Base-by-base conservation (phyloP, 345 rosid genomes). In the Citrus reticulata region DNA sequence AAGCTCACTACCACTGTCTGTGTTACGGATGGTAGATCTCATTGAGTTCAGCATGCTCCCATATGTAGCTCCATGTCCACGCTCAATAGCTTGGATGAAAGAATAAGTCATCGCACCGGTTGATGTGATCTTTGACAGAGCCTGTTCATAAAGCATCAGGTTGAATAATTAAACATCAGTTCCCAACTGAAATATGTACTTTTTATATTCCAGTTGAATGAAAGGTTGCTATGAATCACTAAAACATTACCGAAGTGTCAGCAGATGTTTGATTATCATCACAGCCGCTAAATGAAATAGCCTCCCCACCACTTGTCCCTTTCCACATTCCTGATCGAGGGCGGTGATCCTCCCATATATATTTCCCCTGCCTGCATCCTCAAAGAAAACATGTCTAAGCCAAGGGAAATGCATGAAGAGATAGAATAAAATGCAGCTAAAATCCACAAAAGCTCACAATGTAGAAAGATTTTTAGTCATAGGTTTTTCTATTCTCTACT, bases 31-130 rank as follows among this genome's bases (percentile, higher is more conserved):
- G 73, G 92, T 94, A 67, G 92, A 84, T 59, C 96, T 88, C 96
- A 95, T 95, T 34, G 96, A 89, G 20, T 76, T 93, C 70, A 91
- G 75, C 78, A 95, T 86, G 81, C 70, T 83, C 55, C 98, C 97
- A 9, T 93, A 95, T 2, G 96, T 93, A 14, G 78, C 68, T 70
- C 82, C 97, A 62, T 88, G 90, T 37, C 95, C 97, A 5, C 87
- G 88, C 82, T 94, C 96, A 59, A 91, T 77, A 70, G 97, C 97
- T 81, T 90, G 95, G 78, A 95, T 91, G 87, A 95, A 93, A 62
- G 98, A 82, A 74, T 89, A 95, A 11, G 99, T 95, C 96, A 95
- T 92, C n/a, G 95, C 99, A 59, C 99, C 99, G 0, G 98, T 95
- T 34, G 93, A 92, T 27, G 93, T 84, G 71, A 87, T 82, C 76